These are phyloP conservation scores for Linum tenue DNA, from an alignment of 345 rosid genomes.

Conservation along the genomic window DNA sequence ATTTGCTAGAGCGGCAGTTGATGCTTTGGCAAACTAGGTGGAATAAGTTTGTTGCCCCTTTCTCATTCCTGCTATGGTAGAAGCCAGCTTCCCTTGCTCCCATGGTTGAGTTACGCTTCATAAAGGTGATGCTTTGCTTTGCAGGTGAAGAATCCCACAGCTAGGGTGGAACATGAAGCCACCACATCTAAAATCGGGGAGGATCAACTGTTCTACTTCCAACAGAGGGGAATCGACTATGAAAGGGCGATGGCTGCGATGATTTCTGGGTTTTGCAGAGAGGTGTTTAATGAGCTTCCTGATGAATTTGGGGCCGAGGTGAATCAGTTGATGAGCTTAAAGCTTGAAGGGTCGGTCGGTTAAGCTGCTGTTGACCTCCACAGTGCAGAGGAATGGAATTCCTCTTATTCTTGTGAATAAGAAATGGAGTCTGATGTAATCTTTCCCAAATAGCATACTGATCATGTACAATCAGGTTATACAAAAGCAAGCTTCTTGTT, in stretches of 20 bases:
- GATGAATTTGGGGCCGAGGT: slow-evolving; percentile 92
- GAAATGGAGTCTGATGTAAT: too few species aligned
- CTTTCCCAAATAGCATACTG: too few species aligned
- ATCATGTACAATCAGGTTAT: too few species aligned
- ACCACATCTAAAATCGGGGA: slow-evolving; percentile 90
- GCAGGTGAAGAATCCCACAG: slow-evolving; percentile 81
- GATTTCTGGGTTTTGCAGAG: slow-evolving; percentile 87
- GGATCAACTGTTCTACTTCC: slow-evolving; percentile 95
- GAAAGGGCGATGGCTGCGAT: slow-evolving; percentile 97
- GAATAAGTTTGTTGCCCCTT: background rate
- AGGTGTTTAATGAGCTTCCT: slow-evolving; percentile 85
- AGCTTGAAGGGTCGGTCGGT: slow-evolving; percentile 94
- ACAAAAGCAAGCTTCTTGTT: too few species aligned
- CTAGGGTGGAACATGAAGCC: slow-evolving; percentile 91
- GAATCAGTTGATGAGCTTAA: slow-evolving; percentile 82
- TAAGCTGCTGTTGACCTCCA: slow-evolving; percentile 13
- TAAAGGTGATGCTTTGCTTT: too few species aligned
- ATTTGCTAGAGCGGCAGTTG: background rate
- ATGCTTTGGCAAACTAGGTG: background rate
- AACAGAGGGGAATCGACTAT: slow-evolving; percentile 85
- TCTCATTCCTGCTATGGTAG: background rate
- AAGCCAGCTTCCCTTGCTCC: too few species aligned
- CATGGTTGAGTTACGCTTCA: too few species aligned
- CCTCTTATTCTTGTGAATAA: too few species aligned
- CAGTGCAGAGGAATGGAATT: too few species aligned